Evolutionary conservation across 2,329 filamentous ascomycete species (phyloP), one percentile per base, ranked within the genome.

Genomic region (Hysterium pulicare): DNA sequence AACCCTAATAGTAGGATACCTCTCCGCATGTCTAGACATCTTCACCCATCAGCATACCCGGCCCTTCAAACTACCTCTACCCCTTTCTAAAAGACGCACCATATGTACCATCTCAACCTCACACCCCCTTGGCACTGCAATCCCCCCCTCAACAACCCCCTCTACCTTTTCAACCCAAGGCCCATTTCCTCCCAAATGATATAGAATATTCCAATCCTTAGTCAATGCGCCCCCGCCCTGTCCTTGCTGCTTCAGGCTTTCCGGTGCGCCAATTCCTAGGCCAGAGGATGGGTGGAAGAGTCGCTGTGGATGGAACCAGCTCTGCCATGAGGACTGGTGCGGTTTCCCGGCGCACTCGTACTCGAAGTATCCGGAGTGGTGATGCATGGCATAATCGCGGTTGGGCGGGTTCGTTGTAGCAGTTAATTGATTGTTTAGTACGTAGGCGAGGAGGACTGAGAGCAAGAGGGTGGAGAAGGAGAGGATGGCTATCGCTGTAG

Each of bases 1-100:
- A 31, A 74, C 72, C 46, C 62, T 69, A 26, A 57, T 58, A 0
- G 77, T 81, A 1, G 78, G 78, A 59, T 79, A 81, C 53, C 78
- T 66, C 54, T 80, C 78, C 17, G 68, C 75, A 63, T 82, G 78
- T 31, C 78, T 70, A 16, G 78, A 75, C 66, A 81, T 74, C 75
- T 78, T 49, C 3, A 24, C 31, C 30, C 6, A 35, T 23, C 31
- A 33, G 31, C 33, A 38, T 9, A 40, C 35, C 5, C 22, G 40
- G 33, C 42, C 55, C 48, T 55, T 46, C 24, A 45, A 33, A 8
- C 15, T 19, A 42, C 54, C 44, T 62, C 17, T 20, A 28, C 23
- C 24, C 20, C 33, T 13, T 19, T 19, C 24, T 28, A 28, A 28
- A 28, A 28, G 34, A 57, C 57, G 19, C 34, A 78, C 75, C 76